Evolutionary conservation across 1,139 yeast genomes (phyloP).

Genomic region (Blastobotrys ciferrii): DNA sequence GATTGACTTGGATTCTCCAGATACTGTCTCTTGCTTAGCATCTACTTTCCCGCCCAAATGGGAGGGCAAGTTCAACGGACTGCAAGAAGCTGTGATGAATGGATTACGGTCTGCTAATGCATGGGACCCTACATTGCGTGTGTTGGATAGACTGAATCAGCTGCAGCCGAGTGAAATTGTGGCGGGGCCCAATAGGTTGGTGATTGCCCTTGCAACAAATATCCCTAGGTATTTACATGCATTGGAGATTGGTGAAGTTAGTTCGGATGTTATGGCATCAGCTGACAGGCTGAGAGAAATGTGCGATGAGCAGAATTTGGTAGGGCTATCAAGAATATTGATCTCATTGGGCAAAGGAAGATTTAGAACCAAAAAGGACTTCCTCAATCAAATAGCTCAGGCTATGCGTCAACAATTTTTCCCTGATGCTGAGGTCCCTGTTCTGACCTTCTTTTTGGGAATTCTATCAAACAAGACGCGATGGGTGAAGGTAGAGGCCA

Average conservation of each 20-base stretch:
- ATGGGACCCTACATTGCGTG: slow-evolving; percentile 71
- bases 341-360: slow-evolving; percentile 73
- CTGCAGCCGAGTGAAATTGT: slow-evolving; percentile 73
- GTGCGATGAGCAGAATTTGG: slow-evolving; percentile 58
- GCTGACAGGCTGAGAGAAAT: slow-evolving; percentile 48
- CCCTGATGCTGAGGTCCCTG: slow-evolving; percentile 72
- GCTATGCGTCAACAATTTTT: slow-evolving; percentile 67
- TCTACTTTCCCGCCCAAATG: slow-evolving; percentile 92
- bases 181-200: slow-evolving; percentile 61
- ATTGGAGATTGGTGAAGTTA: slow-evolving; percentile 54
- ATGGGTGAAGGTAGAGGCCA: slow-evolving; percentile 79
- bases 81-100: slow-evolving; percentile 71
- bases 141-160: slow-evolving; percentile 68
- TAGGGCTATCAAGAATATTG: slow-evolving; percentile 67
- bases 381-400: slow-evolving; percentile 73
- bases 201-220: slow-evolving; percentile 72
- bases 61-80: slow-evolving; percentile 92
- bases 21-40: slow-evolving; percentile 76
- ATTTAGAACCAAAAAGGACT: slow-evolving; percentile 86
- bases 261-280: slow-evolving; percentile 32
- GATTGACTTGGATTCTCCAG: slow-evolving; percentile 81
- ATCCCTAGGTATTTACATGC: slow-evolving; percentile 84
- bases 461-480: slow-evolving; percentile 68
- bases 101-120: slow-evolving; percentile 83
- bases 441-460: slow-evolving; percentile 73